Conservation (phyloP, 371 early-diverging fungal genomes). For the Funneliformis caledonium region DNA sequence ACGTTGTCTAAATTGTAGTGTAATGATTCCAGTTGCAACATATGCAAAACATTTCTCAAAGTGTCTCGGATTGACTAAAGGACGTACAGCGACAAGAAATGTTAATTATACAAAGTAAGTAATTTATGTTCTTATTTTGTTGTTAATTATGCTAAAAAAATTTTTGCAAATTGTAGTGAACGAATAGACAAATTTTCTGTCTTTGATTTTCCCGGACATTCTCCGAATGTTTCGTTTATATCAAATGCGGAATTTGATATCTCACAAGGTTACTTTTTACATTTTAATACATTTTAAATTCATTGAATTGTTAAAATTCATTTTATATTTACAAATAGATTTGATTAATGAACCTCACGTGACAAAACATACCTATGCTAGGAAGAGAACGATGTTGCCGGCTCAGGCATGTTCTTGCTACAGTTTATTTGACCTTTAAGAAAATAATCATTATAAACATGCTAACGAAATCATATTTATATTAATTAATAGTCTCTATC, state of each 20-base stretch:
- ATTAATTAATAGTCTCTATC: not conserved
- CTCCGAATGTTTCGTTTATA: not conserved
- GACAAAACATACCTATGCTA: not conserved
- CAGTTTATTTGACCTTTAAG: too few species aligned
- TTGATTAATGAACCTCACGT: not conserved
- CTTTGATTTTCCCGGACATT: not conserved
- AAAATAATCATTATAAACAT: too few species aligned
- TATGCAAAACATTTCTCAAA: not conserved
- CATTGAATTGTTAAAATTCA: not conserved
- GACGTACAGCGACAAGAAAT: not conserved
- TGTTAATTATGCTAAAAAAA: not conserved
- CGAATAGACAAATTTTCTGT: not conserved
- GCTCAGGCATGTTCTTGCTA: not conserved
- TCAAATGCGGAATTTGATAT: not conserved
- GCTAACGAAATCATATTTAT: not conserved
- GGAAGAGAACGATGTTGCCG: not conserved
- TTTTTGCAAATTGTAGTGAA: not conserved
- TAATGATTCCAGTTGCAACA: not conserved
- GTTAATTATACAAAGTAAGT: not conserved
- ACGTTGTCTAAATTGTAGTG: not conserved
- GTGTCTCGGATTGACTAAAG: not conserved
- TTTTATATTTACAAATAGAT: not conserved
- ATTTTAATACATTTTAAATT: too few species aligned
- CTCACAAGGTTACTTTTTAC: not conserved
- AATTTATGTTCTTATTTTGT: not conserved